Conservation (phyloP, 768 basidiomycete genomes). For the Calocera viscosa region DNA sequence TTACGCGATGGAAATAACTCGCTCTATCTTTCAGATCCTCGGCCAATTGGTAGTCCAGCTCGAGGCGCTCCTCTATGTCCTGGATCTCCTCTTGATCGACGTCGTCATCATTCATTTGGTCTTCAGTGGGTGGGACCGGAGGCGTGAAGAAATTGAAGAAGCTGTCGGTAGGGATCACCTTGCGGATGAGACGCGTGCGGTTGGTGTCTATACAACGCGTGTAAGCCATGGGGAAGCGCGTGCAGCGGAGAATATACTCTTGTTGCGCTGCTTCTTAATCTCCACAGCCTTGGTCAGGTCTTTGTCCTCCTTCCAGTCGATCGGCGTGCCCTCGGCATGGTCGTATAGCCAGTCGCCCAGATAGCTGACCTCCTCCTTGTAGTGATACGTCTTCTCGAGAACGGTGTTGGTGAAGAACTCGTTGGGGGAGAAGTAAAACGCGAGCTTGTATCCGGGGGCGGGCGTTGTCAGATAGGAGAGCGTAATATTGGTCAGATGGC, state of each 20-base stretch:
- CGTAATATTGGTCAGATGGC: conserved; percentile 64
- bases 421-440: conserved; percentile 69
- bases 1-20: conserved; percentile 16
- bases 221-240: background rate
- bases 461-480: conserved; percentile 55
- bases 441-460: conserved; percentile 78
- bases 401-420: conserved; percentile 76
- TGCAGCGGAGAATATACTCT: conserved; percentile 43
- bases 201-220: conserved; percentile 28
- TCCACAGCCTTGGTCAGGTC: conserved; percentile 95
- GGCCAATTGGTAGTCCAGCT: conserved; percentile 95
- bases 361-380: conserved; percentile 82
- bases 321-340: conserved; percentile 77
- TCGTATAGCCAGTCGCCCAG: conserved; percentile 95
- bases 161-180: conserved; percentile 80
- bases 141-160: conserved; percentile 99
- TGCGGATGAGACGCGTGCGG: conserved; percentile 41
- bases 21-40: conserved; percentile 97
- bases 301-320: conserved; percentile 97
- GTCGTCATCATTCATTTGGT: conserved; percentile 54
- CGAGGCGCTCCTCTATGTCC: conserved; percentile 84
- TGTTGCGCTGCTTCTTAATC: conserved; percentile 99
- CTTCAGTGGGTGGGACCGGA: conserved; percentile 57
- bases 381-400: conserved; percentile 88
- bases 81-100: conserved; percentile 75